Evolutionary conservation across 805 yeast genomes (phyloP).

Genomic region (Barnettozyma vustinii): DNA sequence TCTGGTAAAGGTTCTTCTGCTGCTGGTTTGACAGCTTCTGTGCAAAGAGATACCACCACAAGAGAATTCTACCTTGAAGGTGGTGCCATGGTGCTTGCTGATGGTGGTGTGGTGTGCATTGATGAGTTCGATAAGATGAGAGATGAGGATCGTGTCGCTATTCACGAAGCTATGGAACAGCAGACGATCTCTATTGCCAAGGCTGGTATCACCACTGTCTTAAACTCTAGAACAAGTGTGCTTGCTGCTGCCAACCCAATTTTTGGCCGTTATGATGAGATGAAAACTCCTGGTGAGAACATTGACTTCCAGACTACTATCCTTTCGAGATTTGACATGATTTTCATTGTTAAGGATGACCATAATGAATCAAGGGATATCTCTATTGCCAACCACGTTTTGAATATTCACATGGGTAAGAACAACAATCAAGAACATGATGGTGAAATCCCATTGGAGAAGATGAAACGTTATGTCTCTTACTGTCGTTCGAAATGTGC

Average conservation of each 20-base stretch:
- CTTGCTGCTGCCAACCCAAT: slow-evolving; percentile 98
- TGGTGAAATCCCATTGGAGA: slow-evolving; percentile 82
- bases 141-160: slow-evolving; percentile 97
- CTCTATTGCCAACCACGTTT: slow-evolving; percentile 89
- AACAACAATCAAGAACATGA: slow-evolving; percentile 45
- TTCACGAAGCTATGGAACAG: slow-evolving; percentile 99
- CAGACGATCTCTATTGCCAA: slow-evolving; percentile 98
- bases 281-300: slow-evolving; percentile 95
- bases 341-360: slow-evolving; percentile 92
- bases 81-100: slow-evolving; percentile 99
- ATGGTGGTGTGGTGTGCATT: slow-evolving; percentile 98
- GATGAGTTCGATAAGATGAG: slow-evolving; percentile 99
- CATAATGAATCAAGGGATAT: slow-evolving; percentile 83
- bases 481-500: slow-evolving; percentile 90
- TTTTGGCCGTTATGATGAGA: slow-evolving; percentile 93
- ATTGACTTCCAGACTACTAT: slow-evolving; percentile 97
- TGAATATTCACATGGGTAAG: slow-evolving; percentile 90
- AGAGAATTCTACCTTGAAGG: slow-evolving; percentile 96
- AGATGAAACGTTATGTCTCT: slow-evolving; percentile 87
- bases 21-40: slow-evolving; percentile 98
- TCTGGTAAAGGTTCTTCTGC: slow-evolving; percentile 99
- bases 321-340: slow-evolving; percentile 97
- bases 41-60: slow-evolving; percentile 83
- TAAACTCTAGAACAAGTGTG: slow-evolving; percentile 94
- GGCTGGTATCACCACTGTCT: slow-evolving; percentile 96